Evolutionary conservation across 768 basidiomycete species (phyloP), one percentile per base, ranked within the genome.

Genomic region (Lactarius vividus): DNA sequence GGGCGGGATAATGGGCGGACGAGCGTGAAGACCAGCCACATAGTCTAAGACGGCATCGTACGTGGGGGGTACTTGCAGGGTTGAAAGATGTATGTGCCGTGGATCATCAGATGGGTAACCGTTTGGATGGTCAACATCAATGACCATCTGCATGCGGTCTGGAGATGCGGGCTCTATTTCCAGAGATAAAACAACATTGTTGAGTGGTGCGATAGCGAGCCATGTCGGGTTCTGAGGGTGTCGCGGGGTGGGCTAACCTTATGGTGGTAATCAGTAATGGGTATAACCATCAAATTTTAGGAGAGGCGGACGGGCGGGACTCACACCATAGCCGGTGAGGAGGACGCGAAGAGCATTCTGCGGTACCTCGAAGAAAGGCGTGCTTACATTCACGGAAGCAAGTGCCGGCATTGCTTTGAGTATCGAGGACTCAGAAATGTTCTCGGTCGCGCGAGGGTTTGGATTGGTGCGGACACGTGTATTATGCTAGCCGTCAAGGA

Each of bases 151-250:
- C 31, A 73, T 52, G 39, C 31, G 15, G 63, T 66, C 39, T 75
- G 69, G 33, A 72, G 74, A 57, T 59, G 61, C 39, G 16, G 63
- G 49, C 39, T 67, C 66, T 10, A 68, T 29, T 8, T 70, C 62
- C 20, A 64, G 29, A 60, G 67, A 42, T 6, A 89, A 73, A 63
- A 84, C 70, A 31, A 77, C 75, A 71, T 89, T 84, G 71, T 89
- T 86, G 29, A 91, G 78, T 9, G 86, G 80, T 67, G 83, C 77
- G 13, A 87, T 86, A 28, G 88, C 88, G 6, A 86, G 77, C 89
- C 89, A 91, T 28, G 88, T 89, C 6, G 89, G 88, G 72, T 90
- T 91, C 70, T 72, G 69, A 18, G 61, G 56, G 54, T 72, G 56
- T 42, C 68, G 67, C 42, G 57, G 53, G 46, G 69, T 73, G 40